Evolutionary conservation across 495 filamentous ascomycete species (phyloP).

Genomic region (Penicillium dipodomyicola): DNA sequence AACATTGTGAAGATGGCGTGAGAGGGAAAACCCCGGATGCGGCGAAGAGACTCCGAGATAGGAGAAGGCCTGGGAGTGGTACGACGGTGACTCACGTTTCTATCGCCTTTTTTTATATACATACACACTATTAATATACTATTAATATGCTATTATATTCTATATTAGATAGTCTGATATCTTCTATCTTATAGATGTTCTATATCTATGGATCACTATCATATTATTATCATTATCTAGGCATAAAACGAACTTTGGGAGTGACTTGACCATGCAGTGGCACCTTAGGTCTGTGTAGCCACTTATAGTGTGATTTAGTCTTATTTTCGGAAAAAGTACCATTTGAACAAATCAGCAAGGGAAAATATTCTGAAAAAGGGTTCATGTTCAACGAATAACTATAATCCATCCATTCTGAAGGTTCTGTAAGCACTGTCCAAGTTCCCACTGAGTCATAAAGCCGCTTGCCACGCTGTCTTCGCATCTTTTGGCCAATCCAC

Average conservation of each 20-base stretch:
- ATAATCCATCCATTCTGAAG: conserved; percentile 1
- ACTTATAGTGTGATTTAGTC: background rate
- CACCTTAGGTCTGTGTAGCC: conserved; percentile 1
- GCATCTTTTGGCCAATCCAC: conserved; percentile 13
- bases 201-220: background rate
- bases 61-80: conserved; percentile 5
- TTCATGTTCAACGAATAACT: background rate
- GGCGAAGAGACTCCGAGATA: conserved; percentile 12
- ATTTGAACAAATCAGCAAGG: background rate
- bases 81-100: conserved; percentile 14
- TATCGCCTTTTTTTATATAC: background rate
- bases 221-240: background rate
- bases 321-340: background rate
- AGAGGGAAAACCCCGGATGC: conserved; percentile 13
- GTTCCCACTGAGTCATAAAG: conserved; percentile 15
- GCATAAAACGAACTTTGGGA: background rate
- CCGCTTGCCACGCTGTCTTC: conserved; percentile 28
- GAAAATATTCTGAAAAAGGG: no score
- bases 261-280: background rate
- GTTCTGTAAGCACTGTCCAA: background rate
- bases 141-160: background rate
- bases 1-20: background rate
- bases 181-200: background rate
- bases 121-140: background rate
- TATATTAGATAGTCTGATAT: background rate